Conservation (phyloP, 2,329 filamentous ascomycete genomes). For the Tolypocladium guangdongense region DNA sequence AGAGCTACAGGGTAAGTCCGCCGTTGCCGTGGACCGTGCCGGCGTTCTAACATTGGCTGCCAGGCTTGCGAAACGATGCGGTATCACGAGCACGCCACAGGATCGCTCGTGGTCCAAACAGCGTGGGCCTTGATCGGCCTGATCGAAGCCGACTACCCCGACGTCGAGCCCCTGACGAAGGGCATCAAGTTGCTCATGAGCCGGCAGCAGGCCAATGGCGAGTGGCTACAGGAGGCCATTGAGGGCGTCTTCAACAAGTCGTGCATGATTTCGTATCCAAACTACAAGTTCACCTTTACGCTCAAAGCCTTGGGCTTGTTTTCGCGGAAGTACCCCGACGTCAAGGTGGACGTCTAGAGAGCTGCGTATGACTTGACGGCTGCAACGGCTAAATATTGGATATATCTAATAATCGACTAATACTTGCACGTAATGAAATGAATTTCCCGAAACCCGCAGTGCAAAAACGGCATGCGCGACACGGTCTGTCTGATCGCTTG, state of each 20-base stretch:
- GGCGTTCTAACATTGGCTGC: conserved; percentile 5
- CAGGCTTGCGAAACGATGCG: conserved; percentile 66
- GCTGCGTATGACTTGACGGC: background rate
- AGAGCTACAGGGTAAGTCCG: conserved; percentile 63
- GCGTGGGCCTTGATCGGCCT: conserved; percentile 79
- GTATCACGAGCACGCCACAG: conserved; percentile 63
- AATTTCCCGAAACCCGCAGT: background rate
- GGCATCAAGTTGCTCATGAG: conserved; percentile 75
- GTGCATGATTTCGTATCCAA: conserved; percentile 98
- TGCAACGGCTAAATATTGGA: background rate
- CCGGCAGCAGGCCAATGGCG: conserved; percentile 77
- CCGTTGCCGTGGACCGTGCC: background rate
- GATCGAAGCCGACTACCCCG: conserved; percentile 72
- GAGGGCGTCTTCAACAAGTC: conserved; percentile 98
- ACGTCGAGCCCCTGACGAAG: conserved; percentile 59
- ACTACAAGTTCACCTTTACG: conserved; percentile 96
- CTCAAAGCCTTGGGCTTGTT: conserved; percentile 93
- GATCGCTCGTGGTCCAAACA: conserved; percentile 87
- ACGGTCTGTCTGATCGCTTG: too few relatives aligned
- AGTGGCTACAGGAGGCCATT: conserved; percentile 92
- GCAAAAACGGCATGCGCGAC: too few relatives aligned
- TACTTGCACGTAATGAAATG: too few relatives aligned
- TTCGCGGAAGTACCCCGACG: conserved; percentile 58
- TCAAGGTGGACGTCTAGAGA: conserved; percentile 30
- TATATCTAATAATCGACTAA: background rate